Evolutionary conservation across 208 protist genomes (phyloP).

Genomic region (Porcisia hertigi): DNA sequence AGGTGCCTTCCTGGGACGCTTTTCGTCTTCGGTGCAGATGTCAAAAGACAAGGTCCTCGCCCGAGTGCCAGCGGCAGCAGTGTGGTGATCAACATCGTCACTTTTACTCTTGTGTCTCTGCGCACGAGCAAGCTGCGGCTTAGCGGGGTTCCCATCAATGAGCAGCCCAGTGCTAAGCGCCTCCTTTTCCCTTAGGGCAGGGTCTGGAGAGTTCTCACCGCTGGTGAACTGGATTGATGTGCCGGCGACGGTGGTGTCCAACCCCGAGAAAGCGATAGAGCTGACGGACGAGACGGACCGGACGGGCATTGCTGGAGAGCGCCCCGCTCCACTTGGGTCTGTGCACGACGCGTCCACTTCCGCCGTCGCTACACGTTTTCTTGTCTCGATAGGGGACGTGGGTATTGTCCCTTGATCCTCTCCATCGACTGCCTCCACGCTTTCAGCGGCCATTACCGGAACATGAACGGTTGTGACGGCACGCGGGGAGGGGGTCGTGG

Average conservation of each 20-base stretch:
- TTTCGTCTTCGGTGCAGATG: slow-evolving; percentile 16
- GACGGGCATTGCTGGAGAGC: not conserved
- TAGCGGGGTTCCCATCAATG: not conserved
- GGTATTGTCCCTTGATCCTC: not conserved
- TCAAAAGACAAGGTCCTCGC: slow-evolving; percentile 15
- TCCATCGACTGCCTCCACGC: not conserved
- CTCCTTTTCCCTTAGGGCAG: too few relatives aligned
- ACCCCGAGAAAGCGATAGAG: slow-evolving; percentile 4
- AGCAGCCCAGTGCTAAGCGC: not conserved
- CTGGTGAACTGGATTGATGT: not conserved
- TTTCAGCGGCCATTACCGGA: not conserved
- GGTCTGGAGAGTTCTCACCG: not conserved
- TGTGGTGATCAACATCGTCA: slow-evolving; percentile 6
- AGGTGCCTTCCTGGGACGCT: not conserved
- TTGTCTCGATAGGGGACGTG: not conserved
- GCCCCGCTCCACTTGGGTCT: not conserved
- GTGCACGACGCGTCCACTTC: not conserved
- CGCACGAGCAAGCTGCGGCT: not conserved
- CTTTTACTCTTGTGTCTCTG: not conserved
- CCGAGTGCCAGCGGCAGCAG: not conserved
- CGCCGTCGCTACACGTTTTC: not conserved
- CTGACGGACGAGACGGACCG: not conserved
- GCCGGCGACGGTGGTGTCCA: not conserved
- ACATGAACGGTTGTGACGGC: not conserved
- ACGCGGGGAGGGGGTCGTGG: not conserved